Base-by-base conservation (phyloP, 2,329 filamentous ascomycete genomes). In the Xylaria sp. region DNA sequence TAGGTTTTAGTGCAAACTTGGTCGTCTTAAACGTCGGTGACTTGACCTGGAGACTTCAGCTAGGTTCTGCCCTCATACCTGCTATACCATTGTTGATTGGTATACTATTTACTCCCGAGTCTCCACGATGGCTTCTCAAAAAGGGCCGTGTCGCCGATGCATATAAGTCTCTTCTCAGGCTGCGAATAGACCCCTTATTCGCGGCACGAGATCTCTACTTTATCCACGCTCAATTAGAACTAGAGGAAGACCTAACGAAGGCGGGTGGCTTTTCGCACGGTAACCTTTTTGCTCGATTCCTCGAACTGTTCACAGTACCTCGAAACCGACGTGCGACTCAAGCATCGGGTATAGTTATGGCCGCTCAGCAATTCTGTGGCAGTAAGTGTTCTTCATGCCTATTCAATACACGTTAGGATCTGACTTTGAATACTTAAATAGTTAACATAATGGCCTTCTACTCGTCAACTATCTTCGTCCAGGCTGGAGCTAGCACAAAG, bases 31-130 rank as follows among this genome's bases (percentile, higher is more conserved):
- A 44, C 42, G 42, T 44, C 16, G 42, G 42, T 44, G 42, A 44
- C 18, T 44, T 44, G 16, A 21, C 42, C 2, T 44, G 42, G 42
- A 44, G 42, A 44, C 42, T 44, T 44, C 42, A 44, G 42, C n/a
- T 44, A 44, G 42, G 42, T n/a, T 44, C 42, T 16, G 42, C 42
- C 42, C 18, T 44, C 16, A 44, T 44, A 44, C 42, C 42, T n/a
- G 42, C 42, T 44, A 44, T 44, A 44, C 42, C 42, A n/a, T 44
- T 44, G 42, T 44, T 44, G 42, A n/a, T 44, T n/a, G 42, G 42
- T n/a, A n/a, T 44, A 44, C 16, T n/a, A 2, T 44, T 44, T 44
- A 44, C 42, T 44, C 42, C 42, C 18, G 42, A 44, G 16, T 44
- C 42, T 44, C 42, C 18, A 44, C 16, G 42, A 44, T 44, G 42